Percentiles rank a stretch among this genome's conserved stretches.
Evolutionary conservation across 371 early-diverging fungal species (phyloP).

Genomic region (Amoeboaphelidium protococcarum): DNA sequence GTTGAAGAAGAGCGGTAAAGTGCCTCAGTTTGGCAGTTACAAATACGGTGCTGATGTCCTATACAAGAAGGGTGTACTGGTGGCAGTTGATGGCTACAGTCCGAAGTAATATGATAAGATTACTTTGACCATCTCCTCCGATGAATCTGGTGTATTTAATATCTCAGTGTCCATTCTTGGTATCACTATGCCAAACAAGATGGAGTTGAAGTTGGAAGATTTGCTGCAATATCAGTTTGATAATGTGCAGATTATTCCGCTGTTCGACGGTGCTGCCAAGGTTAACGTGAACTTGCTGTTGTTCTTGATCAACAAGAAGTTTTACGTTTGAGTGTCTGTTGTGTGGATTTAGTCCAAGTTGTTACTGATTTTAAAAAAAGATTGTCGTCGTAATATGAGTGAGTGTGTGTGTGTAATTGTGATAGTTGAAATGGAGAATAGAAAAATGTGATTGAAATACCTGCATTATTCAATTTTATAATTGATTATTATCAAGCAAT

Average conservation of each 20-base stretch:
- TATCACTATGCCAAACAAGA: constrained; percentile 35
- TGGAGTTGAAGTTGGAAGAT: constrained; percentile 70
- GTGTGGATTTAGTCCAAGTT: too few relatives aligned
- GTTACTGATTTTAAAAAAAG: too few relatives aligned
- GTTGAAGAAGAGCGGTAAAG: constrained; percentile 48
- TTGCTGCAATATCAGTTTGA: constrained; percentile 74
- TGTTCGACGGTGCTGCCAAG: constrained; percentile 69
- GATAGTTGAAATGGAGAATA: too few relatives aligned
- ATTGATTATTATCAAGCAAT: too few relatives aligned
- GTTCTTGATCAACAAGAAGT: constrained; percentile 91
- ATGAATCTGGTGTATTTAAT: constrained; percentile 65
- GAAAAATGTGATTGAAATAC: too few relatives aligned
- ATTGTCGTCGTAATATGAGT: too few relatives aligned
- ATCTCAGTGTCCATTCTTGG: constrained; percentile 57
- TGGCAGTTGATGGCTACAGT: constrained; percentile 45
- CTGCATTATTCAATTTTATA: too few relatives aligned
- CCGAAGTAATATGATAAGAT: constrained; percentile 60
- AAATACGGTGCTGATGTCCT: constrained; percentile 84
- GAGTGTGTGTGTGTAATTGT: too few relatives aligned
- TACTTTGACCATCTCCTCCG: constrained; percentile 62
- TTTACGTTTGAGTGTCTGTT: constrained; percentile 8
- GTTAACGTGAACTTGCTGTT: constrained; percentile 84
- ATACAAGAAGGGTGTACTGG: constrained; percentile 65
- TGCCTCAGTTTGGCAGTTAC: constrained; percentile 89
- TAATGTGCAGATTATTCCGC: constrained; percentile 51